Percentiles rank a stretch among this genome's conserved stretches.
Evolutionary conservation across 2,329 filamentous ascomycete species (phyloP).

Genomic region (Graphilbum sp.): DNA sequence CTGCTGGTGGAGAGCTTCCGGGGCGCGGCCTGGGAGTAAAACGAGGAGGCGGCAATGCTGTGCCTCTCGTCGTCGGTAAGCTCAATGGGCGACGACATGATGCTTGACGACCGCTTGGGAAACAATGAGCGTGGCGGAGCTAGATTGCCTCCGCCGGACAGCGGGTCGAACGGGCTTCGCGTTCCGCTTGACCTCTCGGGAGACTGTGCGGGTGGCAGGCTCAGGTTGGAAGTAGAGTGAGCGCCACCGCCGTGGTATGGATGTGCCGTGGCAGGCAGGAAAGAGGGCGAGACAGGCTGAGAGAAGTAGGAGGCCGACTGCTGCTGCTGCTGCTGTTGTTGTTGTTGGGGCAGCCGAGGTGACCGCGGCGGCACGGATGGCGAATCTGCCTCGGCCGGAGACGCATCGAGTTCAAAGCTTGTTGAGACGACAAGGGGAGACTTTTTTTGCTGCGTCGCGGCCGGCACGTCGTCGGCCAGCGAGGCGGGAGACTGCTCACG

Average conservation of each 20-base stretch:
- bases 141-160: constrained; percentile 20
- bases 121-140: constrained; percentile 34
- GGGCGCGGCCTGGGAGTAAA: constrained; percentile 44
- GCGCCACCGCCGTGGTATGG: constrained; percentile 18
- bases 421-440: not conserved
- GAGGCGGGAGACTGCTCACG: constrained; percentile 42
- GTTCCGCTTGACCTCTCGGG: constrained; percentile 24
- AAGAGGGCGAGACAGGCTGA: not conserved
- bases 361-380: not conserved
- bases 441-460: not conserved
- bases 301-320: not conserved
- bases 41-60: constrained; percentile 32
- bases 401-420: not conserved
- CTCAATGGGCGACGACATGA: constrained; percentile 44
- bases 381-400: not conserved
- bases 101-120: constrained; percentile 39
- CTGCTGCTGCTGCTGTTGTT: too few relatives aligned
- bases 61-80: constrained; percentile 56
- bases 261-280: constrained; percentile 10
- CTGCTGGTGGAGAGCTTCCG: constrained; percentile 66
- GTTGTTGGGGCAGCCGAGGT: not conserved
- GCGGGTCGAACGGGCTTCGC: not conserved
- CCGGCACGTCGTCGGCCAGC: constrained; percentile 13
- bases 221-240: constrained; percentile 4
- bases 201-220: constrained; percentile 16